Evolutionary conservation across 2,329 filamentous ascomycete species (phyloP), one percentile per base, ranked within the genome.

Genomic region (Alternaria alternata): DNA sequence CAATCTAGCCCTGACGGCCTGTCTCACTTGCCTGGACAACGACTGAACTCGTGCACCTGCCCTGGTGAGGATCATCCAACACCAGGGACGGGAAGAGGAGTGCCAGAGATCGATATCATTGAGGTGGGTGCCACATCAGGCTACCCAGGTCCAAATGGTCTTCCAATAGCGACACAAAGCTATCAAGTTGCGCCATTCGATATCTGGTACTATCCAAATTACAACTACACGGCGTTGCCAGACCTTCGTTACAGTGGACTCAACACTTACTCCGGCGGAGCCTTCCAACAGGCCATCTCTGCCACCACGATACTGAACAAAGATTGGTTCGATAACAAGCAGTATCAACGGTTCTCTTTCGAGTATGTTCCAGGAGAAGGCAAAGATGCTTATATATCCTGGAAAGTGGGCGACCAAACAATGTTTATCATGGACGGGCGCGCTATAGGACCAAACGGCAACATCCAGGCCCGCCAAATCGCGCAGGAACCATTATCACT

Each of bases 241-340:
- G 79, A 85, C 64, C 80, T 82, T 61, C 75, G 79, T 5, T 74
- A 82, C 34, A 84, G 82, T 16, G 76, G 75, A 12, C 80, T 84
- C 58, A 87, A 87, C 61, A 75, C 76, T 2, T 87, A 85, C 64
- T 81, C 80, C 28, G 85, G 85, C 18, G 85, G 84, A 1, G 83
- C 83, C 2, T 86, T 78, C 62, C 85, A 87, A 66, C 84, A 87
- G 72, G 85, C 85, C 32, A 79, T 87, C 12, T 85, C 82, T n/a
- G 83, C 80, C 6, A 84, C 84, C 11, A 85, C 84, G 0, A 81
- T 82, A 51, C 75, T 87, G 11, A 87, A 87, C 70, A 84, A 83
- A 60, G 66, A 81, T 9, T 87, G 85, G 85, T 87, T 83, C 57
- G 83, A 87, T 58, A 82, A 83, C 5, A 78, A 81, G 14, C 72